These are phyloP conservation scores for Niebla homalea DNA, from an alignment of 495 filamentous ascomycete species.

Conservation along the genomic window DNA sequence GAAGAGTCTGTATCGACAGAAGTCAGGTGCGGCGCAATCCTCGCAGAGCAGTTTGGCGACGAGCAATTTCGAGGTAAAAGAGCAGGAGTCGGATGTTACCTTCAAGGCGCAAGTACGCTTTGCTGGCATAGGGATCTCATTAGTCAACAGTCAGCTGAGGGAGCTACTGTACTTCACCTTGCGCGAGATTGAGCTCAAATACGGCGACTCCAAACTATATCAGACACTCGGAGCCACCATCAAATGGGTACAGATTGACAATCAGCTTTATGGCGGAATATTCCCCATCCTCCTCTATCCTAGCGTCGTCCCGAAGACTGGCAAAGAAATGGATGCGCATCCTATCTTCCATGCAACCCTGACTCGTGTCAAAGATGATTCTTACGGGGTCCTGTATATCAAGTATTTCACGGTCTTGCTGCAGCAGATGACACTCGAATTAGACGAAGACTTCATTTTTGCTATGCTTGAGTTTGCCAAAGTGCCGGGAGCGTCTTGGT, in stretches of 20 bases:
- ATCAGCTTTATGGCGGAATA: conserved; percentile 94
- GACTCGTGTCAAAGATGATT: conserved; percentile 93
- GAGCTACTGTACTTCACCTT: conserved; percentile 91
- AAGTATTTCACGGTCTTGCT: conserved; percentile 90
- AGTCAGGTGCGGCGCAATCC: conserved; percentile 33
- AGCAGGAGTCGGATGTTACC: conserved; percentile 68
- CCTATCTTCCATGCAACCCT: conserved; percentile 86
- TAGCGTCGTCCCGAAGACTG: conserved; percentile 96
- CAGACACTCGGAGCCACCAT: conserved; percentile 80
- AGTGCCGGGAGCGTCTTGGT: conserved; percentile 85
- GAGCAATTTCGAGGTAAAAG: conserved; percentile 80
- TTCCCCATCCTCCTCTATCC: conserved; percentile 97
- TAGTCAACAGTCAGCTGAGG: conserved; percentile 82
- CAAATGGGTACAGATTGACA: conserved; percentile 99
- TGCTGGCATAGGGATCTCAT: conserved; percentile 82
- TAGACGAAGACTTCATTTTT: conserved; percentile 96
- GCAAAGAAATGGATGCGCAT: conserved; percentile 92
- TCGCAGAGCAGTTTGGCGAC: conserved; percentile 46
- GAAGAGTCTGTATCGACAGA: conserved; percentile 89
- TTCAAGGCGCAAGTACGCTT: conserved; percentile 80
- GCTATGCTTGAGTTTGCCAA: conserved; percentile 92
- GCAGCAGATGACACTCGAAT: conserved; percentile 95
- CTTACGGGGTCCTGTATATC: conserved; percentile 94
- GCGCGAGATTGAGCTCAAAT: conserved; percentile 82
- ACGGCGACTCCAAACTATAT: conserved; percentile 79